Evolutionary conservation across 192 early-diverging fungal genomes (phyloP), one percentile per base, ranked within the genome.

Genomic region (Phlyctochytrium planicorne): DNA sequence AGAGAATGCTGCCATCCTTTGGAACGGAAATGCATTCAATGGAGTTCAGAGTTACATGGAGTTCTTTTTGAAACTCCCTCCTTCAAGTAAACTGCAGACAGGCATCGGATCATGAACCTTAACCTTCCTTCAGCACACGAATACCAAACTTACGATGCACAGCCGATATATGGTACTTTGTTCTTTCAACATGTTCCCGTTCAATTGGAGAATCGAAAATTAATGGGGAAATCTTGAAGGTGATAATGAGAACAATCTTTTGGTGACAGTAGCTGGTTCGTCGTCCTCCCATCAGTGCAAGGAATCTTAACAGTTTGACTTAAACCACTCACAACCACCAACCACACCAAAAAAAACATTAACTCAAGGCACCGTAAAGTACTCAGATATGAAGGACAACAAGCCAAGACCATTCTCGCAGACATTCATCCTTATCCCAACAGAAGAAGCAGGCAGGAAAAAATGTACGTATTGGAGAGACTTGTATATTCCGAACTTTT

Each of bases 21-120:
- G 74, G 74, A 80, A 80, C 47, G 78, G 78, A 16, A 76, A 62
- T 34, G 36, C 78, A n/a, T 53, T 80, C 53, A 30, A 56, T 33
- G 78, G 78, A 10, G 62, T 64, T 10, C 23, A 32, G 3, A 23
- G 27, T 20, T 74, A 60, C 62, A 34, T 24, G 62, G 74, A 73
- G 17, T 76, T 71, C 33, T 72, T 67, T 52, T 55, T 76, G 50
- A 60, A 70, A 47, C 56, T 80, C 56, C 78, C 78, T 14, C 63
- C 70, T 3, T 73, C 73, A 32, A 71, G 77, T 78, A 60, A 34
- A 31, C n/a, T n/a, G n/a, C n/a, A n/a, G n/a, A n/a, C n/a, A n/a
- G n/a, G n/a, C n/a, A n/a, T n/a, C n/a, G 31, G 27, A 2, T 14
- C 55, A 57, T 25, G 12, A 57, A 57, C 25, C 10, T 6, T 57